Base-by-base conservation (phyloP, 495 filamentous ascomycete species). In the Aspergillus nanangensis region DNA sequence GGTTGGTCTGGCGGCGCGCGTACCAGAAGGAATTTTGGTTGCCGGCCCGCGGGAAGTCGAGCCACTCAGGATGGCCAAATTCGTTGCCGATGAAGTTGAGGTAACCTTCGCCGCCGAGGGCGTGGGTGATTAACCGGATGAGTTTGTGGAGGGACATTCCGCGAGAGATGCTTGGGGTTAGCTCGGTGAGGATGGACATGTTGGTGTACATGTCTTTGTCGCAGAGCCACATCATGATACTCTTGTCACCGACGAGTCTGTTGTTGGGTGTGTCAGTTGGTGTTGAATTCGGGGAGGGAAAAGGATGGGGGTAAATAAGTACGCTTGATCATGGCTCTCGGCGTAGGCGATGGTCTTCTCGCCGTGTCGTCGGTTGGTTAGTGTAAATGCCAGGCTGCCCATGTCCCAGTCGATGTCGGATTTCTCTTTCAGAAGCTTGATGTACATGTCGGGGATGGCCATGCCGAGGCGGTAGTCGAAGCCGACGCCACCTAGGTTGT, bases 11-110 rank as follows among this genome's bases (percentile, higher is more conserved):
- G 38, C 93, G 87, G 3, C 93, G 83, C 2, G 93, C 93, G 65
- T 97, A 98, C 83, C 90, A 93, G 81, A 88, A 98, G 50, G 86
- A 91, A 66, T 97, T 96, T 58, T 85, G 69, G 75, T 98, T 98
- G 37, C 94, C 93, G 49, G 78, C 90, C 23, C 93, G 86, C 9
- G 93, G 93, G 69, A 98, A 98, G 64, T 98, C 93, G 44, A 98
- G 88, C 93, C 93, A 98, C 72, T 98, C 93, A 0, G 93, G 93
- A 65, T 98, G 93, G 1, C 93, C 93, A 65, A 98, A 98, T 65
- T 98, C 93, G 66, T 98, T 98, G 49, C 92, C 93, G 67, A 95
- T 90, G 57, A 98, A 98, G 70, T 96, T 97, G 42, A 97, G 89
- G 57, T 94, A 98, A 31, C 91, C 93, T 67, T 98, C 93, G 50